Conservation (phyloP, 768 basidiomycete genomes). For the Trametes maxima region DNA sequence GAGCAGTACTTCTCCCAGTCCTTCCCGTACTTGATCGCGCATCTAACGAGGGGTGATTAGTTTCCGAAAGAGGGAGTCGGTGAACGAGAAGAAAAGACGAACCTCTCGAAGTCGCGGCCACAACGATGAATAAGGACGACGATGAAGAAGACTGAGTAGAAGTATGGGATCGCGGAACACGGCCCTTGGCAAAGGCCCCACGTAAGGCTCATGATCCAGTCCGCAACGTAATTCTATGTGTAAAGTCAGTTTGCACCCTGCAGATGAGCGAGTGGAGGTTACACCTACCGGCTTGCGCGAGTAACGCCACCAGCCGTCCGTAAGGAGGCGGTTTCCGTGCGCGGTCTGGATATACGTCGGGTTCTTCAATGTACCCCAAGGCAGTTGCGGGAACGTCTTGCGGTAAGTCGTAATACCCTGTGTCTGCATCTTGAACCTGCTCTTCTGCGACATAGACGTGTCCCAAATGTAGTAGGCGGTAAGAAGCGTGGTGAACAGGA, state of each 20-base stretch:
- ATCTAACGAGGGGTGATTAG: slow-evolving; percentile 44
- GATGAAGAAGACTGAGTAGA: slow-evolving; percentile 96
- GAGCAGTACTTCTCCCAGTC: slow-evolving; percentile 92
- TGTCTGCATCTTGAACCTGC: slow-evolving; percentile 95
- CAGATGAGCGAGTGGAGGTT: not conserved
- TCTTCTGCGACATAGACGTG: slow-evolving; percentile 94
- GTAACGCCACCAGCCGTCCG: slow-evolving; percentile 92
- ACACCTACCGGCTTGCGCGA: slow-evolving; percentile 85
- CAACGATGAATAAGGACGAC: slow-evolving; percentile 89
- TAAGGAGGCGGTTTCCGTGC: slow-evolving; percentile 91
- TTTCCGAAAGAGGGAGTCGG: slow-evolving; percentile 2
- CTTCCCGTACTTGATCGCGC: slow-evolving; percentile 89
- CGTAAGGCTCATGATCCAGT: slow-evolving; percentile 83
- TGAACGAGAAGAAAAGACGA: slow-evolving; percentile 22
- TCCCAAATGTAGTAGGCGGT: slow-evolving; percentile 93
- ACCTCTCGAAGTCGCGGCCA: slow-evolving; percentile 93
- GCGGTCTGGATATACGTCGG: slow-evolving; percentile 92
- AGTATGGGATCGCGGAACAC: slow-evolving; percentile 87
- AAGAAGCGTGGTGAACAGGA: slow-evolving; percentile 75
- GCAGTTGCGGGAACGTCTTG: slow-evolving; percentile 92
- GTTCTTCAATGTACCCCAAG: slow-evolving; percentile 78
- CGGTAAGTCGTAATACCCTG: slow-evolving; percentile 86
- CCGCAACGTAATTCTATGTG: slow-evolving; percentile 86
- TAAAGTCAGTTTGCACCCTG: not conserved
- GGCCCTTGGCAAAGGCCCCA: slow-evolving; percentile 83